A percentile compares a stretch with the other conserved stretches of the same genome.
Evolutionary conservation across 768 basidiomycete species (phyloP).

Genomic region (Omphalotus guepiniiformis): DNA sequence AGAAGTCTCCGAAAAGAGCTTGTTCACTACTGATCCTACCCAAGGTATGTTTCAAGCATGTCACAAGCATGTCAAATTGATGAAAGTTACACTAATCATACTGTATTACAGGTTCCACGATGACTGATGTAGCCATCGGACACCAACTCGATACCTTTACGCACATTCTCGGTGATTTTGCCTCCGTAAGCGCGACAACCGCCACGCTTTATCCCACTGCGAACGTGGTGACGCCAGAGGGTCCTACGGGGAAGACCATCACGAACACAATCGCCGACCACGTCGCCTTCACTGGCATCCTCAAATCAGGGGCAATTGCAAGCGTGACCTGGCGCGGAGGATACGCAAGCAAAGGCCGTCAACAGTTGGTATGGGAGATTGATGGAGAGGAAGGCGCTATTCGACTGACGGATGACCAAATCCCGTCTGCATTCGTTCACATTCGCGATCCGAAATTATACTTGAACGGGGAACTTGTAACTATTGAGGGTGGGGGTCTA

Average conservation of each 20-base stretch:
- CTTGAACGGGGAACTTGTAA: constrained; percentile 27
- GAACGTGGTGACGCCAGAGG: constrained; percentile 19
- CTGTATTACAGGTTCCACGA: no score
- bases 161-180: constrained; percentile 27
- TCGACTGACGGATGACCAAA: constrained; percentile 8
- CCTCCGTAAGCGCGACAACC: constrained; percentile 21
- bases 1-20: constrained; percentile 8
- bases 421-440: not conserved
- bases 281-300: constrained; percentile 22
- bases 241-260: constrained; percentile 21
- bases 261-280: constrained; percentile 22
- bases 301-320: constrained; percentile 26
- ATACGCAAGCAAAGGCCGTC: constrained; percentile 8
- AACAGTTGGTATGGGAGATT: constrained; percentile 24
- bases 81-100: no score
- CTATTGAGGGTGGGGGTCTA: constrained; percentile 4
- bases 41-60: no score
- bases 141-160: constrained; percentile 27
- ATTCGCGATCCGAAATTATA: constrained; percentile 23
- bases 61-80: no score
- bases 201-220: constrained; percentile 22
- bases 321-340: constrained; percentile 24
- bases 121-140: constrained; percentile 22
- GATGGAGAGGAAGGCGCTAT: constrained; percentile 18
- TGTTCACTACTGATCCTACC: constrained; percentile 9